Evolutionary conservation across 257 asterid genomes (phyloP).

Genomic region (Solanum paucissectum): DNA sequence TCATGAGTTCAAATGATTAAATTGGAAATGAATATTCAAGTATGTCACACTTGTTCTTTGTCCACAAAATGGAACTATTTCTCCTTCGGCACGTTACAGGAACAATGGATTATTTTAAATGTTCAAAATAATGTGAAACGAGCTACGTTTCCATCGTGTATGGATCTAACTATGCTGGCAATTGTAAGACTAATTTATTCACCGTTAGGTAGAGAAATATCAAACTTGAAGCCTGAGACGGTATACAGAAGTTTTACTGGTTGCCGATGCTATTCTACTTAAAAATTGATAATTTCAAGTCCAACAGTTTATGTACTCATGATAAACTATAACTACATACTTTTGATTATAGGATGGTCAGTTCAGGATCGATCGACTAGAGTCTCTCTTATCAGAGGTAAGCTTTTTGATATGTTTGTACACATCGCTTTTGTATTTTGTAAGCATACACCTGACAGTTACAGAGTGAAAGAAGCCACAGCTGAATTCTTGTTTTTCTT

Average conservation of each 20-base stretch:
- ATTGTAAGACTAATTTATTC: neutral
- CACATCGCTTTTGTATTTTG: neutral
- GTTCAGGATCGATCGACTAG: constrained; percentile 93
- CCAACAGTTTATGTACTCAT: neutral
- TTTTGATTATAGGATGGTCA: constrained; percentile 56
- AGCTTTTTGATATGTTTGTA: neutral
- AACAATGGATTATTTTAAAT: neutral
- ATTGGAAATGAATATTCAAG: neutral
- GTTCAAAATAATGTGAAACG: neutral
- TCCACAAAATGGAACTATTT: neutral
- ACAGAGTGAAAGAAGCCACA: neutral
- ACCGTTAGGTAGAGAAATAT: neutral
- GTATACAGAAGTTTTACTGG: neutral
- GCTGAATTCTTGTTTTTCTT: neutral
- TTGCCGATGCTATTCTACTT: neutral
- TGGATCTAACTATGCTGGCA: neutral
- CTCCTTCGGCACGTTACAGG: neutral
- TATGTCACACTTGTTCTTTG: neutral
- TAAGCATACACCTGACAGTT: neutral
- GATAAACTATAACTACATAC: constrained; percentile 19
- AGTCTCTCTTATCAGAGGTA: constrained; percentile 91
- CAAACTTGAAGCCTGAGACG: neutral
- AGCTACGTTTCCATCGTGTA: neutral
- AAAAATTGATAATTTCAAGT: neutral
- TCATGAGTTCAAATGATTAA: neutral